Conservation (phyloP, 2,329 filamentous ascomycete genomes). For the Scedosporium dehoogii region DNA sequence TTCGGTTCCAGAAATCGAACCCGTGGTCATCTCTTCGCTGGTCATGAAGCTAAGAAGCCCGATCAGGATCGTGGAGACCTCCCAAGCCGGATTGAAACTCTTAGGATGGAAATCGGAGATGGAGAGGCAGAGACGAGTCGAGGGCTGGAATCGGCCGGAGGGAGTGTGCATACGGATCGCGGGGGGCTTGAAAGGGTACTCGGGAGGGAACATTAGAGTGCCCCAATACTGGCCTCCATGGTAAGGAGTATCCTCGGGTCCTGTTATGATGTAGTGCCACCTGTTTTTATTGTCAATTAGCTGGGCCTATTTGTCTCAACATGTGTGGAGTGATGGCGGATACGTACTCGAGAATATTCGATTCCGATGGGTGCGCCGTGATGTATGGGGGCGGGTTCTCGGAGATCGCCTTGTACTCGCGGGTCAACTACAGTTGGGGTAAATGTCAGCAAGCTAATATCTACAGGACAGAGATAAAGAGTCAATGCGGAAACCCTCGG, state of each 20-base stretch:
- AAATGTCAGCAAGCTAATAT: neutral
- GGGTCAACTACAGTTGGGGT: conserved; percentile 36
- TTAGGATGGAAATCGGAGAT: conserved; percentile 98
- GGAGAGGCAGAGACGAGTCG: conserved; percentile 82
- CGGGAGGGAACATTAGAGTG: conserved; percentile 85
- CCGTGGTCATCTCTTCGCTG: conserved; percentile 96
- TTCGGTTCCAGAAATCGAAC: conserved; percentile 68
- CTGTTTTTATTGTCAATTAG: conserved; percentile 27
- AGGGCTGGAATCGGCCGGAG: conserved; percentile 88
- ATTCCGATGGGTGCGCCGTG: conserved; percentile 76
- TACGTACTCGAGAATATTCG: conserved; percentile 77
- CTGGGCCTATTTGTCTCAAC: neutral
- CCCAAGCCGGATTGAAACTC: conserved; percentile 97
- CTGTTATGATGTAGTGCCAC: conserved; percentile 94
- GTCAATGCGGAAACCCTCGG: neutral
- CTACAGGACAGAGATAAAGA: neutral
- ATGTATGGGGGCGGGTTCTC: conserved; percentile 83
- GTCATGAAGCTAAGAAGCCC: conserved; percentile 97
- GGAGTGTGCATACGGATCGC: conserved; percentile 99
- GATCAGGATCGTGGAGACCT: conserved; percentile 91
- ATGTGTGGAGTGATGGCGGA: neutral
- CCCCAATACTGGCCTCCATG: conserved; percentile 97
- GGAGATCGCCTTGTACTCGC: conserved; percentile 52
- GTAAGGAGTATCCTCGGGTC: conserved; percentile 89
- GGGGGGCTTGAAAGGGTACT: conserved; percentile 95